phyloP scores from a whole-genome alignment of 2,329 filamentous ascomycete species.

The Trichoderma sp. region DNA sequence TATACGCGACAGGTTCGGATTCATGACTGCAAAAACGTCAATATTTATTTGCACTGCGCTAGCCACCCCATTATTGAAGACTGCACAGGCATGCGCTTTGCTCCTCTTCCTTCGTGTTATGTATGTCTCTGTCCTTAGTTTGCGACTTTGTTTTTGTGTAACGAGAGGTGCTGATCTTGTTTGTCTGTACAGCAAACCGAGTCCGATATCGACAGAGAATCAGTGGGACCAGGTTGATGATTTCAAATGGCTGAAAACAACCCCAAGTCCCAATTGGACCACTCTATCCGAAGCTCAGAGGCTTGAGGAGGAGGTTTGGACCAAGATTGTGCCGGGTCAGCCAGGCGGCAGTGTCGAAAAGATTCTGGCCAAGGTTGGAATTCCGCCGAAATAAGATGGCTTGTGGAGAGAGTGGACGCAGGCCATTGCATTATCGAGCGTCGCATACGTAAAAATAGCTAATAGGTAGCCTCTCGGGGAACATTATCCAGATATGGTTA shows the following conservation, averaged over 20 bases:
- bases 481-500: background rate
- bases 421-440: background rate
- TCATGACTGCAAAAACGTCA: constrained; percentile 79
- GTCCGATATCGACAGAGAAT: constrained; percentile 51
- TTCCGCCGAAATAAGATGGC: constrained; percentile 31
- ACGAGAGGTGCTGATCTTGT: constrained; percentile 10
- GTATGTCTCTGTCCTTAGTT: constrained; percentile 50
- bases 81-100: constrained; percentile 76
- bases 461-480: background rate
- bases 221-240: constrained; percentile 92
- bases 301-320: constrained; percentile 67
- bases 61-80: constrained; percentile 95
- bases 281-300: constrained; percentile 62
- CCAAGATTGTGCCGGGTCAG: constrained; percentile 63
- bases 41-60: constrained; percentile 78
- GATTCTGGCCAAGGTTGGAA: constrained; percentile 58
- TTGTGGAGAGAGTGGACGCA: background rate
- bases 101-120: constrained; percentile 69
- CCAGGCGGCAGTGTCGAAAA: constrained; percentile 64
- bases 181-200: constrained; percentile 29
- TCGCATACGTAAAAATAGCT: background rate
- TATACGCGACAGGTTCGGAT: constrained; percentile 84
- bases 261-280: constrained; percentile 86
- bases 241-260: constrained; percentile 93
- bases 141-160: background rate